phyloP scores from a whole-genome alignment of 306 rosid genomes.

The Vicia sativa region DNA sequence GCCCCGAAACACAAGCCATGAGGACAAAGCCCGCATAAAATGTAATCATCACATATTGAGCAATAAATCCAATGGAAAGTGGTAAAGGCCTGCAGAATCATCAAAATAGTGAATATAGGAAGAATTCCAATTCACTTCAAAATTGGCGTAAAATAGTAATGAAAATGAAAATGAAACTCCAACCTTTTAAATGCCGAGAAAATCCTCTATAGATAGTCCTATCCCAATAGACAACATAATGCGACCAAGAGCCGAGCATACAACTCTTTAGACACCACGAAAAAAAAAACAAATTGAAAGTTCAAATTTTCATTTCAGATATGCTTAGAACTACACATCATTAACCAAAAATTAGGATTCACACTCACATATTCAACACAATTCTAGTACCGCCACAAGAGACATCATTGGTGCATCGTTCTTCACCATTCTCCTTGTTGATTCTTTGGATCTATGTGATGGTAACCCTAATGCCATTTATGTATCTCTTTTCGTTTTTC shows the following conservation, averaged over 20 bases:
- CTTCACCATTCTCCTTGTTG: too few relatives aligned
- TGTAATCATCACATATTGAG: slow-evolving; percentile 84
- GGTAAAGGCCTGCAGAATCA: slow-evolving; percentile 80
- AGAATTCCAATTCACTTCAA: slow-evolving; percentile 37
- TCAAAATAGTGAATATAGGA: too few relatives aligned
- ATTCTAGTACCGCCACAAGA: too few relatives aligned
- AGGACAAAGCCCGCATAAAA: slow-evolving; percentile 92
- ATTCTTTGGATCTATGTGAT: too few relatives aligned
- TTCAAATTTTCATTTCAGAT: slow-evolving; percentile 34
- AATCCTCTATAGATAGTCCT: slow-evolving; percentile 79
- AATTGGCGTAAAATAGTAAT: not conserved
- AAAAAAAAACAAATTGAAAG: slow-evolving; percentile 46
- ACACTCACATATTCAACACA: not conserved
- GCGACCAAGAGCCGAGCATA: slow-evolving; percentile 99
- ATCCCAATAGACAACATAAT: slow-evolving; percentile 97
- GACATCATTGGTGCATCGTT: too few relatives aligned
- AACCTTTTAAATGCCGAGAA: slow-evolving; percentile 89
- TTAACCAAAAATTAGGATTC: not conserved
- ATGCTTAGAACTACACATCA: slow-evolving; percentile 11
- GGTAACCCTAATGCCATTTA: too few relatives aligned
- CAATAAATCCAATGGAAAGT: slow-evolving; percentile 71
- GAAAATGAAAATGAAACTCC: slow-evolving; percentile 27
- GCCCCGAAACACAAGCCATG: slow-evolving; percentile 96
- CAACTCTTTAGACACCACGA: slow-evolving; percentile 91
- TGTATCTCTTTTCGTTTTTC: too few relatives aligned